Evolutionary conservation across 2,329 filamentous ascomycete genomes (phyloP).

Genomic region (Neonectria coccinea): DNA sequence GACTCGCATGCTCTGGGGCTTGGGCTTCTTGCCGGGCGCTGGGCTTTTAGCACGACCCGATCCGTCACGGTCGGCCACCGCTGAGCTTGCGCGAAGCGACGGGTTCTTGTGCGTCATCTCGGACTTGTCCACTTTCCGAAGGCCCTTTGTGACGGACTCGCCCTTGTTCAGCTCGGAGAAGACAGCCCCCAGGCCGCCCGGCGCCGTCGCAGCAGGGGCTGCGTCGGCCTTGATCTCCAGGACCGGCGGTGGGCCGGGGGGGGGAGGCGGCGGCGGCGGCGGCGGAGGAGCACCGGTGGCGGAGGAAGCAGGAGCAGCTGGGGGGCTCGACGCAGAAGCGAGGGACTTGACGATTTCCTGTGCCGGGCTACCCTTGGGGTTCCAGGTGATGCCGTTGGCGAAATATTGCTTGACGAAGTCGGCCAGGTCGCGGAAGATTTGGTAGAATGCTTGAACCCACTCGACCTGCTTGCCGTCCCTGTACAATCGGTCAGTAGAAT

Average conservation of each 20-base stretch:
- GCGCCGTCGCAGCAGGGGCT: constrained; percentile 48
- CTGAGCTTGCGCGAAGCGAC: constrained; percentile 78
- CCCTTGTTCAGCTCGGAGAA: constrained; percentile 94
- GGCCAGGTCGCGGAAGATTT: constrained; percentile 84
- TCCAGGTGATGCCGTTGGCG: constrained; percentile 85
- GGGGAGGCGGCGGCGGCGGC: constrained; percentile 71
- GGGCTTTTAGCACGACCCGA: constrained; percentile 81
- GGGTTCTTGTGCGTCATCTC: constrained; percentile 99
- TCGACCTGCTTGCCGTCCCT: constrained; percentile 85
- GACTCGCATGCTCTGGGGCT: constrained; percentile 84
- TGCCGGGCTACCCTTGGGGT: constrained; percentile 79
- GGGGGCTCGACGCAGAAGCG: constrained; percentile 49
- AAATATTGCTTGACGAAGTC: constrained; percentile 90
- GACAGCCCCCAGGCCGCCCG: constrained; percentile 82
- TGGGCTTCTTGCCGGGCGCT: constrained; percentile 87
- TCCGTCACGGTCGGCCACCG: constrained; percentile 71
- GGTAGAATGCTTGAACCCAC: constrained; percentile 94
- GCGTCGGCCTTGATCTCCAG: constrained; percentile 66
- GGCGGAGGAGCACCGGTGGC: constrained; percentile 65
- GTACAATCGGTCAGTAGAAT: constrained; percentile 15
- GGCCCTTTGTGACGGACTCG: constrained; percentile 84
- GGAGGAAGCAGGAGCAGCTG: constrained; percentile 62
- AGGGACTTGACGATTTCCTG: constrained; percentile 74
- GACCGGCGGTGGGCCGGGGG: constrained; percentile 76
- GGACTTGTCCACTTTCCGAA: constrained; percentile 93